phyloP scores from a whole-genome alignment of 192 early-diverging fungal genomes.

The Radiomyces spectabilis region DNA sequence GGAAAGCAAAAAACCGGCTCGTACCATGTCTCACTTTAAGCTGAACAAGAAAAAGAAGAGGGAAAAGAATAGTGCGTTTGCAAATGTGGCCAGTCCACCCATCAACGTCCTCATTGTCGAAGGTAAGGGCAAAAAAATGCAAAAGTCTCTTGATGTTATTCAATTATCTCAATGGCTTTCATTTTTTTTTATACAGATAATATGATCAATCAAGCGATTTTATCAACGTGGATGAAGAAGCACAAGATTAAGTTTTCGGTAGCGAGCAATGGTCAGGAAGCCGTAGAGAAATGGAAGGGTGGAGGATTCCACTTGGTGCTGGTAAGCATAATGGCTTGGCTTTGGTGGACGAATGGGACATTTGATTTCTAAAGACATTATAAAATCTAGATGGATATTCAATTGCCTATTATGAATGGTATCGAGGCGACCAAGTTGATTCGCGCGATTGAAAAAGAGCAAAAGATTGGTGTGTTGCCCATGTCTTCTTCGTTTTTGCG shows the following conservation, averaged over 20 bases:
- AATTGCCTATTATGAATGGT: conserved; percentile 67
- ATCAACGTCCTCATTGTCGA: conserved; percentile 79
- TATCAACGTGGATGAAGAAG: conserved; percentile 64
- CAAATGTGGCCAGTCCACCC: conserved; percentile 37
- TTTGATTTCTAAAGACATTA: background rate
- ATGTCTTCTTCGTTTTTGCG: conserved; percentile 9
- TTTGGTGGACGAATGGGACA: background rate
- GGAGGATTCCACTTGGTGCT: conserved; percentile 60
- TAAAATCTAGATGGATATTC: conserved; percentile 73
- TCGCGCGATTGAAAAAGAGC: conserved; percentile 44
- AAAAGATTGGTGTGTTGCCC: conserved; percentile 51
- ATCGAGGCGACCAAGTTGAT: conserved; percentile 60
- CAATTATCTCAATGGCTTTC: conserved; percentile 4
- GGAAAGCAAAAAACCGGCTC: background rate
- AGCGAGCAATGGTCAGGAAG: conserved; percentile 75
- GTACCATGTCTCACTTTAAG: background rate
- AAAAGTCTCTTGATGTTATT: background rate
- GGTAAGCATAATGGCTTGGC: too few species aligned
- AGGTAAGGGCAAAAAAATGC: conserved; percentile 26
- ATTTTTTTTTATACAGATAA: conserved; percentile 45
- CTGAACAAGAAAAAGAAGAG: background rate
- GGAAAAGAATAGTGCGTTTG: conserved; percentile 10
- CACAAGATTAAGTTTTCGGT: conserved; percentile 67
- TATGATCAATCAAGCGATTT: conserved; percentile 62
- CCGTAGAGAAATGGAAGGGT: conserved; percentile 68